These are phyloP conservation scores for Quercus dentata DNA, from an alignment of 306 rosid species.

Conservation along the genomic window DNA sequence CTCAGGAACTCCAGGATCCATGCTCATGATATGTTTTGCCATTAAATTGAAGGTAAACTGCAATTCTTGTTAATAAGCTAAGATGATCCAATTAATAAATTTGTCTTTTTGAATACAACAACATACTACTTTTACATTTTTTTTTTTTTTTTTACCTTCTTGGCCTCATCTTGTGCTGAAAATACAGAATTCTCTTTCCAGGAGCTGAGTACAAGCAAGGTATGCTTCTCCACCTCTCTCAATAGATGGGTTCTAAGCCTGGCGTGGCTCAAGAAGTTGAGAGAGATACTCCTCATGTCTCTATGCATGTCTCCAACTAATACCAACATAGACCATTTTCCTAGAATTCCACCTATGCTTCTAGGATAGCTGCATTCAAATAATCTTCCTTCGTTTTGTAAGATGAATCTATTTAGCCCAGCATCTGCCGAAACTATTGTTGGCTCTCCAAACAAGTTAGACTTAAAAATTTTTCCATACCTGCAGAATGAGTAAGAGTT, in stretches of 20 bases:
- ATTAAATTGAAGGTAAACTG: slow-evolving; percentile 94
- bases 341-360: slow-evolving; percentile 96
- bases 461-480: slow-evolving; percentile 88
- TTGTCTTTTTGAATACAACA: background rate
- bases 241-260: slow-evolving; percentile 67
- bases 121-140: background rate
- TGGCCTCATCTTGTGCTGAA: slow-evolving; percentile 92
- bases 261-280: slow-evolving; percentile 82
- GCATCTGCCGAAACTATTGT: slow-evolving; percentile 94
- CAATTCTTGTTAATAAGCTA: slow-evolving; percentile 9
- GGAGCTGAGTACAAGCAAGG: slow-evolving; percentile 57
- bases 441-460: slow-evolving; percentile 80
- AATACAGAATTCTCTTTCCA: slow-evolving; percentile 64
- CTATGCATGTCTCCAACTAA: slow-evolving; percentile 97
- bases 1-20: slow-evolving; percentile 82
- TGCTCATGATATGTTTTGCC: slow-evolving; percentile 91
- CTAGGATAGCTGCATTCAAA: slow-evolving; percentile 92
- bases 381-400: slow-evolving; percentile 91
- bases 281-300: slow-evolving; percentile 80
- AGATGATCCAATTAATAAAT: background rate
- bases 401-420: slow-evolving; percentile 76
- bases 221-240: slow-evolving; percentile 76
- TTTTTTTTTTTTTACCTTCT: slow-evolving; percentile 47
- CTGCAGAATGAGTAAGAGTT: slow-evolving; percentile 28
- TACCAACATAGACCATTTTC: slow-evolving; percentile 99